These are phyloP conservation scores for Leishmania amazonensis DNA, from an alignment of 208 protist genomes.

Conservation along the genomic window DNA sequence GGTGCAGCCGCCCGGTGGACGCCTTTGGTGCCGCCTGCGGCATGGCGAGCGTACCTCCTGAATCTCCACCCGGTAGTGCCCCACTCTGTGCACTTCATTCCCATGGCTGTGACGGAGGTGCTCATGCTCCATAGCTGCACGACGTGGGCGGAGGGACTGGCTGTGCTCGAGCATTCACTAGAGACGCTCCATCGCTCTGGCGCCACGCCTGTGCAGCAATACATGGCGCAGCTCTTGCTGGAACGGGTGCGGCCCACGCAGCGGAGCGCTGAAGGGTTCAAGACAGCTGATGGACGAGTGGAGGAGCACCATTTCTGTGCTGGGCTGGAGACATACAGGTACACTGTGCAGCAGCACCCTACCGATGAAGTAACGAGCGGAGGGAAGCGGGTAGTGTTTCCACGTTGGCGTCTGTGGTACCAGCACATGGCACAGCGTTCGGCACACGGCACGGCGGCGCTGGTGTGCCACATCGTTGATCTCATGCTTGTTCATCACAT, in stretches of 20 bases:
- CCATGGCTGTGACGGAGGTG: slow-evolving; percentile 40
- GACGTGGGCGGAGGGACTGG: slow-evolving; percentile 32
- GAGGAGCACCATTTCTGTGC: slow-evolving; percentile 6
- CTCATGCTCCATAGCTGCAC: slow-evolving; percentile 39
- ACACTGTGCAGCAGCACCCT: slow-evolving; percentile 11
- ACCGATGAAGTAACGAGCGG: background rate
- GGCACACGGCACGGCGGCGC: slow-evolving; percentile 11
- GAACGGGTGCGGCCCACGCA: slow-evolving; percentile 22
- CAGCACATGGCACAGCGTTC: background rate
- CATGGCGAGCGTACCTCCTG: slow-evolving; percentile 13
- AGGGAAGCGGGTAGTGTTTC: background rate
- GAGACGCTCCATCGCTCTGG: slow-evolving; percentile 31
- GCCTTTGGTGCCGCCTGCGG: background rate
- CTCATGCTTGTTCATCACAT: slow-evolving; percentile 11
- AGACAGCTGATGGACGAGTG: background rate
- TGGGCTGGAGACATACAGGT: slow-evolving; percentile 12
- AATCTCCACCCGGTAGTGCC: slow-evolving; percentile 28
- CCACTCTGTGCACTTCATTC: slow-evolving; percentile 61
- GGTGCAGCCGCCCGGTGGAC: background rate
- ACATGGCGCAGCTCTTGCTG: slow-evolving; percentile 36
- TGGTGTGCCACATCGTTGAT: slow-evolving; percentile 28
- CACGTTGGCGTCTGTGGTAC: slow-evolving; percentile 3
- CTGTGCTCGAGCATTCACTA: slow-evolving; percentile 48
- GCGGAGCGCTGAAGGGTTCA: background rate
- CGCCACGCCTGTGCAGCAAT: slow-evolving; percentile 64